Base-by-base conservation (phyloP, 345 rosid species). In the Melastoma malabathricum region DNA sequence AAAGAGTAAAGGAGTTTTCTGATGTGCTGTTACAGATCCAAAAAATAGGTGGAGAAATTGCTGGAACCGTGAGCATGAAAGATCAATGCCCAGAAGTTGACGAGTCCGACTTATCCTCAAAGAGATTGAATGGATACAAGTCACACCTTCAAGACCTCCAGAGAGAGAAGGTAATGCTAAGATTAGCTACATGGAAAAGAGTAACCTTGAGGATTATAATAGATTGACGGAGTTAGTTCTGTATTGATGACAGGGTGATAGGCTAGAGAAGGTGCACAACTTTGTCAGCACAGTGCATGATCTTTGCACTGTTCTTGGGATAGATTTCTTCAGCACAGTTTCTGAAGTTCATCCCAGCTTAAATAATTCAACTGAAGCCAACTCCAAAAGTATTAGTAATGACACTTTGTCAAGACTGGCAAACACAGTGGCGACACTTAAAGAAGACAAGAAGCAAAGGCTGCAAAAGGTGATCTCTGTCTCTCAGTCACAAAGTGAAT, bases 341-440 rank as follows among this genome's bases (percentile, higher is more conserved):
- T 82, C 83, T 47, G 89, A 84, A 63, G 96, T 90, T 72, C 96
- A 90, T 68, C 96, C 98, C 10, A 86, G 95, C 82, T 80, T 90
- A 67, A 79, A 74, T 72, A 94, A 86, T 58, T 66, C 81, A 8
- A 64, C 66, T 47, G 66, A 67, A 64, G 72, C 62, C 64, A 83
- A 83, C 55, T 76, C 88, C 44, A 86, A 78, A 72, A 90, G 92
- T 76, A 90, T 90, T 48, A 86, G 96, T 79, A 82, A 90, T 65
- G 98, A 82, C 52, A 90, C 96, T 6, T 73, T 90, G 49, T 75
- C 82, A 27, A 72, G 75, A 58, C 70, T 90, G 69, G 96, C 89
- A 50, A 71, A 72, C 69, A 86, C 84, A 17, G 95, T 90, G 44
- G 59, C 78, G 54, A 68, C 74, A 13, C 73, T 84, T 29, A 77